Conservation (phyloP, 106 monocot species). For the Acanthochlamys bracteata region DNA sequence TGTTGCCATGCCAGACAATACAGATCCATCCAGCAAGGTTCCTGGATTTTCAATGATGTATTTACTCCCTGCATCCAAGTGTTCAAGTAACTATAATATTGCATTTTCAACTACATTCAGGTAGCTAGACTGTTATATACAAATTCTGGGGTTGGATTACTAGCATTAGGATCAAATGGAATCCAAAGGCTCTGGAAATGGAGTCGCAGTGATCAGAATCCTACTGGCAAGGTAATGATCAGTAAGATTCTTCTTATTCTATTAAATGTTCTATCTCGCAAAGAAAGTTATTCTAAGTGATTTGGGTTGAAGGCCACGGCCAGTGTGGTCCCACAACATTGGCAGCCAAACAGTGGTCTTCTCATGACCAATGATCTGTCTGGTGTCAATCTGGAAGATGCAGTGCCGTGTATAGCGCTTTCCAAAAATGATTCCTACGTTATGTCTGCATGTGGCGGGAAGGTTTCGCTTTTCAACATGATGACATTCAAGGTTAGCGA, state of each 20-base stretch:
- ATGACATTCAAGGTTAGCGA: conserved; percentile 63
- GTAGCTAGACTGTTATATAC: conserved; percentile 51
- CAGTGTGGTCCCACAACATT: conserved; percentile 44
- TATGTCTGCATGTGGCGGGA: conserved; percentile 71
- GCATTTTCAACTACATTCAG: conserved; percentile 14
- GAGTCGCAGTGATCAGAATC: conserved; percentile 54
- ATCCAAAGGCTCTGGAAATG: conserved; percentile 62
- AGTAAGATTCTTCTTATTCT: not conserved
- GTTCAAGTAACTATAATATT: not conserved
- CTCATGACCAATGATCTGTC: conserved; percentile 46
- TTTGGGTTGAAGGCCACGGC: conserved; percentile 46
- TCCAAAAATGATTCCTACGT: conserved; percentile 78
- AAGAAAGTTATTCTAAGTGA: conserved; percentile 3
- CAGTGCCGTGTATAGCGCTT: conserved; percentile 57
- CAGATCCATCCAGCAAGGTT: conserved; percentile 50
- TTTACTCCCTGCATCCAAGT: not conserved
- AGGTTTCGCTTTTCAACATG: conserved; percentile 69
- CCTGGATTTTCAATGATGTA: not conserved
- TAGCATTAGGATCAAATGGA: conserved; percentile 54
- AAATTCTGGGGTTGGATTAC: conserved; percentile 46
- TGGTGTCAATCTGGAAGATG: conserved; percentile 36
- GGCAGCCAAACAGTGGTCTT: conserved; percentile 54
- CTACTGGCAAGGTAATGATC: conserved; percentile 41
- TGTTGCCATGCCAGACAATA: conserved; percentile 48
- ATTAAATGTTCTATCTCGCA: not conserved